phyloP scores from a whole-genome alignment of 495 filamentous ascomycete species.

The Podospora anserina region DNA sequence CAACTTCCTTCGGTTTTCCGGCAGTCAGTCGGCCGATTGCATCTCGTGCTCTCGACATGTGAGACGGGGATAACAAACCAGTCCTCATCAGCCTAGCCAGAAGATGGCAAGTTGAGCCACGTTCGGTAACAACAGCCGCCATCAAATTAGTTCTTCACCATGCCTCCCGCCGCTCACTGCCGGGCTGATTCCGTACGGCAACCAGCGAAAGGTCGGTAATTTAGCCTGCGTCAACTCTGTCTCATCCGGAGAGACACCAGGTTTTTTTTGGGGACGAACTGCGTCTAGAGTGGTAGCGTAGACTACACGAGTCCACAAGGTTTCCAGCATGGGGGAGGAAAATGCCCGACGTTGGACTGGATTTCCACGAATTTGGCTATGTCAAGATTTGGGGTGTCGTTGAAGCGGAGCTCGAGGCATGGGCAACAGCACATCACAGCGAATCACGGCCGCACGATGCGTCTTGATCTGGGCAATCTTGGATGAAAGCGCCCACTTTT shows the following conservation, averaged over 20 bases:
- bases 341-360: not conserved
- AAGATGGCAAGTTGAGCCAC: not conserved
- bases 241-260: conserved; percentile 15
- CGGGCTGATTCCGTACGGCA: not conserved
- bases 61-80: not conserved
- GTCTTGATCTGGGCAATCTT: conserved; percentile 13
- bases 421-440: not conserved
- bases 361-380: not conserved
- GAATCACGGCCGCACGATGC: conserved; percentile 1
- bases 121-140: not conserved
- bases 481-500: conserved; percentile 16
- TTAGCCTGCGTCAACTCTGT: conserved; percentile 22
- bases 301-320: not conserved
- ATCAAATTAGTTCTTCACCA: not conserved
- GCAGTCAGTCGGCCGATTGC: not conserved
- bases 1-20: not conserved
- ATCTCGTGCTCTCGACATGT: not conserved
- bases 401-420: not conserved
- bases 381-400: not conserved
- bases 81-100: not conserved
- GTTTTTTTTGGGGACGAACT: not conserved
- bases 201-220: conserved; percentile 8
- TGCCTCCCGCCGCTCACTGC: not conserved
- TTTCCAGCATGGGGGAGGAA: not conserved
- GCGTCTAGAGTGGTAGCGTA: not conserved